These are phyloP conservation scores for Macrolepiota dolichaula DNA, from an alignment of 768 basidiomycete genomes.

Conservation along the genomic window DNA sequence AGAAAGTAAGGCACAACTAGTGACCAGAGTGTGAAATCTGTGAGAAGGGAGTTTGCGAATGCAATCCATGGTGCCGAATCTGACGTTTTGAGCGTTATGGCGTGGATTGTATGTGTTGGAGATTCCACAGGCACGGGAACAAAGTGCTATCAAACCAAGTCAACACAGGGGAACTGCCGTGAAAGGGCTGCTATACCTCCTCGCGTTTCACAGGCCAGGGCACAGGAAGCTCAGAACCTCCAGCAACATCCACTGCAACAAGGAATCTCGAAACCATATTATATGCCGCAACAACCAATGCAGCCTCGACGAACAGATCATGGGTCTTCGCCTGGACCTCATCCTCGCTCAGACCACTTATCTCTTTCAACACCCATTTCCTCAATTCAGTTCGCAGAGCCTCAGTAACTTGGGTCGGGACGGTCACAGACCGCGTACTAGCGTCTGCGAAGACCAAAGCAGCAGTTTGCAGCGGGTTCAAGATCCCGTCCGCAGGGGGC, in stretches of 20 bases:
- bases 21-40: slow-evolving; percentile 46
- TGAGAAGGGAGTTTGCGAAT: slow-evolving; percentile 48
- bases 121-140: slow-evolving; percentile 29
- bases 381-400: slow-evolving; percentile 37
- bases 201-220: slow-evolving; percentile 48
- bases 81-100: slow-evolving; percentile 35
- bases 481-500: slow-evolving; percentile 33
- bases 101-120: slow-evolving; percentile 34
- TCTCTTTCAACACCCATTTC: slow-evolving; percentile 17
- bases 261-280: slow-evolving; percentile 73
- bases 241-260: slow-evolving; percentile 57
- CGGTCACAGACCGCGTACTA: slow-evolving; percentile 46
- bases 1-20: slow-evolving; percentile 37
- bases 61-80: slow-evolving; percentile 47
- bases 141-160: slow-evolving; percentile 28
- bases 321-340: slow-evolving; percentile 28
- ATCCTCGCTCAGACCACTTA: slow-evolving; percentile 15
- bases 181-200: slow-evolving; percentile 28
- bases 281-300: slow-evolving; percentile 50
- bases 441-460: slow-evolving; percentile 57
- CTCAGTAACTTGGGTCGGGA: slow-evolving; percentile 38
- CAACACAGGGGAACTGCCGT: background rate
- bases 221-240: slow-evolving; percentile 40
- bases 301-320: slow-evolving; percentile 52
- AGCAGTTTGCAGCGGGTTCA: slow-evolving; percentile 46